Conservation (phyloP, 2,329 filamentous ascomycete species). For the Blastomyces parvus region DNA sequence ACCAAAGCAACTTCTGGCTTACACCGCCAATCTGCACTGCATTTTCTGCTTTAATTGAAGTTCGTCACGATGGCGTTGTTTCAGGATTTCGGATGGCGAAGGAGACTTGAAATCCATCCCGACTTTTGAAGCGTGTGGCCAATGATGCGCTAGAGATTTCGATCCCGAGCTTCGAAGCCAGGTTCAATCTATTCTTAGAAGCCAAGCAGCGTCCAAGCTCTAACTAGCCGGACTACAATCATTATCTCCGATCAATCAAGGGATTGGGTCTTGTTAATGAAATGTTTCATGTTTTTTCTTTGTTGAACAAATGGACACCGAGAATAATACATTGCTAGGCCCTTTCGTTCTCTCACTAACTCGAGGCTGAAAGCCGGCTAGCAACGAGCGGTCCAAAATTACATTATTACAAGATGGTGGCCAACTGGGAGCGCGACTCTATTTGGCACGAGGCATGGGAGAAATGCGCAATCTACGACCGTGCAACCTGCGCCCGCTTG, state of each 20-base stretch:
- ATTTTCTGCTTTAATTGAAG: not conserved
- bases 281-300: not conserved
- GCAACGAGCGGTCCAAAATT: not conserved
- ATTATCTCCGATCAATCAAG: not conserved
- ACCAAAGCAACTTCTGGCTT: not conserved
- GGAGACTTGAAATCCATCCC: not conserved
- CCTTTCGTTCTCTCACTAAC: not conserved
- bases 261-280: not conserved
- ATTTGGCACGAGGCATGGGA: not conserved
- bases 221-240: not conserved
- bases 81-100: not conserved
- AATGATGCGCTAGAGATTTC: not conserved
- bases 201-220: too few relatives aligned
- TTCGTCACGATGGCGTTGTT: not conserved
- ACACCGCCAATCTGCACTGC: not conserved
- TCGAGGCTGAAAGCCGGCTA: not conserved
- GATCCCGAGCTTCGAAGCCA: not conserved
- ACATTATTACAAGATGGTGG: not conserved
- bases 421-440: not conserved
- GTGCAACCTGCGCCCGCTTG: not conserved
- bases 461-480: not conserved
- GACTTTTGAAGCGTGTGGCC: too few relatives aligned
- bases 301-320: not conserved
- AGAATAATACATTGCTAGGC: not conserved
- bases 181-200: conserved; percentile 2